These are phyloP conservation scores for Colletotrichum euphorbiae DNA, from an alignment of 2,329 filamentous ascomycete species.

Conservation along the genomic window DNA sequence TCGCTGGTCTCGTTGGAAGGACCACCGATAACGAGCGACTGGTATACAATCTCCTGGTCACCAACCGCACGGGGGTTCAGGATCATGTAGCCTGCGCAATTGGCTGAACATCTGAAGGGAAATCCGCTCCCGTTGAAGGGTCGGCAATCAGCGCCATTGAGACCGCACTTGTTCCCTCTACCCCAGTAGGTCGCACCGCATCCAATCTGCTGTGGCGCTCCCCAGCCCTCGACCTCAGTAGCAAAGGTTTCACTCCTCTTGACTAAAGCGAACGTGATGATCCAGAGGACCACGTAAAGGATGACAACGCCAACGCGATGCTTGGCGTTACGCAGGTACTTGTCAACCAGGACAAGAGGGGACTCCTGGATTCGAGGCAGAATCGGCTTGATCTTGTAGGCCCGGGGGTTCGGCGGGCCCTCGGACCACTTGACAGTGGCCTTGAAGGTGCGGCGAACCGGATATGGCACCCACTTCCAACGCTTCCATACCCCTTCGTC, in stretches of 20 bases:
- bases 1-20: slow-evolving; percentile 56
- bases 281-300: slow-evolving; percentile 73
- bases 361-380: slow-evolving; percentile 75
- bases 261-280: slow-evolving; percentile 76
- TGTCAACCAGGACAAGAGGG: slow-evolving; percentile 73
- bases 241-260: slow-evolving; percentile 71
- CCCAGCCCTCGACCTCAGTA: slow-evolving; percentile 75
- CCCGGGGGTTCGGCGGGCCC: slow-evolving; percentile 66
- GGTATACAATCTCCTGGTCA: slow-evolving; percentile 73
- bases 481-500: slow-evolving; percentile 62
- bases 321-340: slow-evolving; percentile 67
- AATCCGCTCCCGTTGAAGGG: slow-evolving; percentile 79
- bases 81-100: slow-evolving; percentile 73
- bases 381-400: slow-evolving; percentile 66
- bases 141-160: slow-evolving; percentile 80
- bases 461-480: slow-evolving; percentile 70
- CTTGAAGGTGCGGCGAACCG: slow-evolving; percentile 59
- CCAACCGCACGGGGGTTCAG: slow-evolving; percentile 82
- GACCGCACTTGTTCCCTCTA: slow-evolving; percentile 76
- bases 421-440: slow-evolving; percentile 61
- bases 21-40: slow-evolving; percentile 76
- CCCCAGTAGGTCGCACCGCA: slow-evolving; percentile 80
- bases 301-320: slow-evolving; percentile 71
- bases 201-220: slow-evolving; percentile 71
- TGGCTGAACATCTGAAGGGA: slow-evolving; percentile 80